phyloP scores from a whole-genome alignment of 768 basidiomycete species.

The Astraeus odoratus region DNA sequence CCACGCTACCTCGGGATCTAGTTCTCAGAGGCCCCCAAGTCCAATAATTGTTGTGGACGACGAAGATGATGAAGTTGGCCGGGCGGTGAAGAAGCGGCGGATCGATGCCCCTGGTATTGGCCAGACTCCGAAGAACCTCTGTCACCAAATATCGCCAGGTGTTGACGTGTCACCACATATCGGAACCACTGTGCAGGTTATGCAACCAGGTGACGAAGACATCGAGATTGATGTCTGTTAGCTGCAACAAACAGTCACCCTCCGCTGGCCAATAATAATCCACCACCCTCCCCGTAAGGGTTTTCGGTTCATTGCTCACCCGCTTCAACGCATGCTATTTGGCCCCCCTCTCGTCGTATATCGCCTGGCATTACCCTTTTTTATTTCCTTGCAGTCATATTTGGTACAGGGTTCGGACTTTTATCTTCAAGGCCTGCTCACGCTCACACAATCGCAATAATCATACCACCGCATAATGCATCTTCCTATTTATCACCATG shows the following conservation, averaged over 20 bases:
- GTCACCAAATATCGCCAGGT: no score
- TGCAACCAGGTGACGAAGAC: conserved; percentile 19
- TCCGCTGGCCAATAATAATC: conserved; percentile 1
- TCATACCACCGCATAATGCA: no score
- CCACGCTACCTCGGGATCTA: conserved; percentile 1
- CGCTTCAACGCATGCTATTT: no score
- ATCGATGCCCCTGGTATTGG: conserved; percentile 14
- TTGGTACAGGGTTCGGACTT: no score
- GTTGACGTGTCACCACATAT: not conserved
- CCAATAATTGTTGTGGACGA: conserved; percentile 57
- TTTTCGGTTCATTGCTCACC: not conserved
- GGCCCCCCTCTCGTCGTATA: no score
- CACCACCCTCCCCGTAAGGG: conserved; percentile 3
- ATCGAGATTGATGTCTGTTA: conserved; percentile 25
- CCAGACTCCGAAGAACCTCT: no score
- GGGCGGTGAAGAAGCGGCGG: conserved; percentile 49
- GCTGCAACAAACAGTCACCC: not conserved
- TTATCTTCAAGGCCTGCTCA: no score
- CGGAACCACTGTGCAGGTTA: conserved; percentile 1
- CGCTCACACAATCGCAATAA: no score
- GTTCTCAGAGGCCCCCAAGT: conserved; percentile 28
- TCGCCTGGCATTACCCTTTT: no score
- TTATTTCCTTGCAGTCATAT: no score
- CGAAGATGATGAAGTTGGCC: conserved; percentile 48
- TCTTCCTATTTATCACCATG: no score